Evolutionary conservation across 2,329 filamentous ascomycete species (phyloP), one percentile per base, ranked within the genome.

Genomic region (Ilyonectria destructans): DNA sequence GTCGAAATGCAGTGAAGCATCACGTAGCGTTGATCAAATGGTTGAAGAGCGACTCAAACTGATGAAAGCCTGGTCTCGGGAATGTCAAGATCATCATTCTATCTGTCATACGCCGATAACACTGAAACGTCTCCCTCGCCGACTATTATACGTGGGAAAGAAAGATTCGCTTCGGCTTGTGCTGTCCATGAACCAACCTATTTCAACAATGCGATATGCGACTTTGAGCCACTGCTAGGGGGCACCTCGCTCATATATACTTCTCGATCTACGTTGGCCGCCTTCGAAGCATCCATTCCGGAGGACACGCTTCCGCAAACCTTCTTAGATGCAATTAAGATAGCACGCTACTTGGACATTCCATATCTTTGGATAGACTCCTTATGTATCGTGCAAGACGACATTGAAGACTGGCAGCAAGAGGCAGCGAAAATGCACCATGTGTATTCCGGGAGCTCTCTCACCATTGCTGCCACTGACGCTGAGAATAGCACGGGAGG

Each of bases 381-480:
- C 10, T 37, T 66, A 3, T 66, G 58, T n/a, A 62, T 62, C 6
- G 4, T 66, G 10, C 51, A 67, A 40, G 59, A 56, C n/a, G 55
- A 63, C 23, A 2, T 37, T 2, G 35, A 58, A 3, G 54, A 67
- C 13, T 63, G 59, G 65, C 43, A 26, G 19, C 21, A 8, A 2
- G 64, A 67, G 37, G 58, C 64, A 17, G 51, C 52, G 12, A 26
- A 29, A 17, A 67, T 67, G 64, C 21, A 57, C 7, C n/a, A 58
- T 12, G 26, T 67, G 4, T 67, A 67, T 35, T 43, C 49, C 55
- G 61, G 31, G 43, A 56, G 52, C 19, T 56, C 58, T 6, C n/a
- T 69, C 17, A 69, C 61, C 3, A 62, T 70, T 9, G 63, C 68
- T 10, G 68, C 68, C 4, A 58, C 60, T 8, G 61, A 70, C 6